phyloP scores from a whole-genome alignment of 2,329 filamentous ascomycete species.

The Verticillium nonalfalfae region DNA sequence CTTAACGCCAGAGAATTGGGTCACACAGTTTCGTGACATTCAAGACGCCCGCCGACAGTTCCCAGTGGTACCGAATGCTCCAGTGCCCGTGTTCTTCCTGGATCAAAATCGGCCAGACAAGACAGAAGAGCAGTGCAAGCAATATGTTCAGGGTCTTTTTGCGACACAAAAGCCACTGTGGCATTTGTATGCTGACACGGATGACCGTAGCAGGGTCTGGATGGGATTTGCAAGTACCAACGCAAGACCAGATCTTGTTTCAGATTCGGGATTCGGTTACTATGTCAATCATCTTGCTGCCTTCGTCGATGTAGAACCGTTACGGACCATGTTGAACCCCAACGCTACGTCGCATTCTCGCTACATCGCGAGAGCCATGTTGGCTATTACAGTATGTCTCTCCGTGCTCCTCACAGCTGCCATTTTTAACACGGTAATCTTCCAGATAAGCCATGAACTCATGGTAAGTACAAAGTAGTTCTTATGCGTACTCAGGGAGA shows the following conservation, averaged over 20 bases:
- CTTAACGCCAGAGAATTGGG: neutral
- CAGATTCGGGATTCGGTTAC: neutral
- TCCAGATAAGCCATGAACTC: neutral
- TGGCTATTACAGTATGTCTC: neutral
- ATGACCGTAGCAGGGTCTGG: neutral
- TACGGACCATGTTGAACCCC: constrained; percentile 1
- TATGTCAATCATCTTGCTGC: neutral
- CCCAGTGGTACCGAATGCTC: neutral
- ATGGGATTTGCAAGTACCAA: neutral
- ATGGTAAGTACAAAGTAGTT: neutral
- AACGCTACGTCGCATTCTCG: neutral
- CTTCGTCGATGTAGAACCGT: neutral
- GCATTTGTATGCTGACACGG: neutral
- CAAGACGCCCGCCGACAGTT: neutral
- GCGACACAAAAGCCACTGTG: neutral
- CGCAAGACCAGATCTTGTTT: neutral
- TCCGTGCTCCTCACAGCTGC: neutral
- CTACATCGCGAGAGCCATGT: neutral
- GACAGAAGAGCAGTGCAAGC: neutral
- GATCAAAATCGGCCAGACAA: neutral
- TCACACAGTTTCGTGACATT: neutral
- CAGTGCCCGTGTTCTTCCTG: neutral
- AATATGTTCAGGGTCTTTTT: neutral
- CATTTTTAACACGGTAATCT: no score
- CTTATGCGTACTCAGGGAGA: no score